phyloP scores from a whole-genome alignment of 2,329 filamentous ascomycete species.

The Hypoxylon sp. region DNA sequence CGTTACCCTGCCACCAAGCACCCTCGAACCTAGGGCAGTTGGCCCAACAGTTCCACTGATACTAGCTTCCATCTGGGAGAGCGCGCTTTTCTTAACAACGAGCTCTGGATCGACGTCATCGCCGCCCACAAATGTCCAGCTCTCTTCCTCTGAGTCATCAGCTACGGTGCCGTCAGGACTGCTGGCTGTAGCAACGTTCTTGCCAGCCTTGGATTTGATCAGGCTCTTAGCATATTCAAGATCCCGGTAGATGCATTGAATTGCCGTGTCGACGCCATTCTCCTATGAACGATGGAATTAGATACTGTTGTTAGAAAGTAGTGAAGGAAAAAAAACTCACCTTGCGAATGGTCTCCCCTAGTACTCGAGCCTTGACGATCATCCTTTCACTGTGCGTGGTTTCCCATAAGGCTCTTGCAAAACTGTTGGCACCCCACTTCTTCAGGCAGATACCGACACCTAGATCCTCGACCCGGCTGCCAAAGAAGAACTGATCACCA shows the following conservation, averaged over 20 bases:
- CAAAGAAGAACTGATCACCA: constrained; percentile 98
- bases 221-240: constrained; percentile 91
- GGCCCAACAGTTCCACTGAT: constrained; percentile 19
- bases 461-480: constrained; percentile 88
- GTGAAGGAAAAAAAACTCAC: constrained; percentile 65
- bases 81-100: constrained; percentile 51
- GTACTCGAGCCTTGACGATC: constrained; percentile 84
- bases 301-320: constrained; percentile 30
- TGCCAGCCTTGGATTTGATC: constrained; percentile 75
- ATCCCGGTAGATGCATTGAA: constrained; percentile 94
- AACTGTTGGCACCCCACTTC: constrained; percentile 88
- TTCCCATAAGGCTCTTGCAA: constrained; percentile 90
- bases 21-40: constrained; percentile 34
- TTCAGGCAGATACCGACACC: constrained; percentile 92
- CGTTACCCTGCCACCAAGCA: constrained; percentile 36
- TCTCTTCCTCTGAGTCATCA: constrained; percentile 77
- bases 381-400: constrained; percentile 91
- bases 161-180: constrained; percentile 53
- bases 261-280: constrained; percentile 88
- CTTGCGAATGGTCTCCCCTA: constrained; percentile 90
- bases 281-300: constrained; percentile 69
- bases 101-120: constrained; percentile 55
- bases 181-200: constrained; percentile 61
- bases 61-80: constrained; percentile 48
- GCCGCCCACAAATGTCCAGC: constrained; percentile 89